Conservation (phyloP, 352 stramenopile genomes). For the Globisporangium megalacanthum region DNA sequence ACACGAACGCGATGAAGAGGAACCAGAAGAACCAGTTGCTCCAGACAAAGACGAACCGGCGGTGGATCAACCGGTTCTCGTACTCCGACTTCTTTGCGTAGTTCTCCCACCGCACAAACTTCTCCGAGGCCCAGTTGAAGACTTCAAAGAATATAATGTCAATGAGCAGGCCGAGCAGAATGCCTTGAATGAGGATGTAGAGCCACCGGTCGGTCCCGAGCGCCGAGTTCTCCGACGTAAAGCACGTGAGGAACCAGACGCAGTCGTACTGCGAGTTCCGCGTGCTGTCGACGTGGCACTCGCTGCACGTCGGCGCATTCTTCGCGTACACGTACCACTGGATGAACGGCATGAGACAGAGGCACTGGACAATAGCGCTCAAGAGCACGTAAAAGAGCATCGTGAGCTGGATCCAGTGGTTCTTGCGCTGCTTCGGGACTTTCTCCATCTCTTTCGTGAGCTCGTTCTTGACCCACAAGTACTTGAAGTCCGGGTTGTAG, state of each 20-base stretch:
- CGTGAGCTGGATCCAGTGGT: constrained; percentile 80
- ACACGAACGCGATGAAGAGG: constrained; percentile 87
- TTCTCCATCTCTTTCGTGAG: constrained; percentile 89
- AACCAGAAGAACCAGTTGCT: constrained; percentile 93
- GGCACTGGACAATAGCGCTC: constrained; percentile 67
- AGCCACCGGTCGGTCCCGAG: constrained; percentile 85
- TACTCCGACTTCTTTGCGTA: constrained; percentile 84
- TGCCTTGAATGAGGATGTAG: constrained; percentile 85
- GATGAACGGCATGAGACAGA: constrained; percentile 84
- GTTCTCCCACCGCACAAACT: constrained; percentile 86
- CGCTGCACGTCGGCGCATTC: constrained; percentile 65
- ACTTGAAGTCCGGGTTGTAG: constrained; percentile 81
- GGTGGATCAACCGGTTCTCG: constrained; percentile 82
- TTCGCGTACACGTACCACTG: constrained; percentile 90
- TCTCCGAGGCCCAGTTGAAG: constrained; percentile 86
- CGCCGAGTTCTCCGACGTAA: constrained; percentile 58
- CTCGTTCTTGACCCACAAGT: constrained; percentile 82
- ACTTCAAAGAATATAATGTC: constrained; percentile 88
- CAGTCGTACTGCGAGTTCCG: constrained; percentile 47
- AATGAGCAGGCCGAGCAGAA: constrained; percentile 77
- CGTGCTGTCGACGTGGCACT: constrained; percentile 36
- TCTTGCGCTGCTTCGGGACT: constrained; percentile 74
- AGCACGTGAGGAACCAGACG: constrained; percentile 83
- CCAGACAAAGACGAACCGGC: constrained; percentile 88
- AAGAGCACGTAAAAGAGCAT: constrained; percentile 84